These are phyloP conservation scores for Fonsecaea nubica DNA, from an alignment of 2,329 filamentous ascomycete species.

Conservation along the genomic window DNA sequence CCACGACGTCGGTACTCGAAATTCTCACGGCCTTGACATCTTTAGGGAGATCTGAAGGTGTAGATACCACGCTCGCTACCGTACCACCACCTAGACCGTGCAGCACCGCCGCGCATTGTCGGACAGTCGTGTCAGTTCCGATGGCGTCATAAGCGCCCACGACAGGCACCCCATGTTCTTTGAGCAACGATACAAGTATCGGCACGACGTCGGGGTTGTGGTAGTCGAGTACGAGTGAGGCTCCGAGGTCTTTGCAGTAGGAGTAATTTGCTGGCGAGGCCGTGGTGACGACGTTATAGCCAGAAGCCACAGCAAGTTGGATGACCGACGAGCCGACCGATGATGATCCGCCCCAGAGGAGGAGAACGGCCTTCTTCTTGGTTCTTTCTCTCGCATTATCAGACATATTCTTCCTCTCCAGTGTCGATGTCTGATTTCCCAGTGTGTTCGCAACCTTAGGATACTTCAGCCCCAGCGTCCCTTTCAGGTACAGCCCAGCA, in stretches of 20 bases:
- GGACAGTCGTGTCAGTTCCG: slow-evolving; percentile 21
- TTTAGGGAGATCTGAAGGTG: slow-evolving; percentile 10
- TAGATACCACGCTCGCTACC: slow-evolving; percentile 23
- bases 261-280: slow-evolving; percentile 13
- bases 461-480: slow-evolving; percentile 39
- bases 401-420: neutral
- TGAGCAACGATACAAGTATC: slow-evolving; percentile 25
- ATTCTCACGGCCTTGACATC: slow-evolving; percentile 23
- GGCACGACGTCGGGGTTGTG: slow-evolving; percentile 34
- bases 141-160: slow-evolving; percentile 30
- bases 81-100: slow-evolving; percentile 15
- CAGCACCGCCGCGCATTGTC: slow-evolving; percentile 18
- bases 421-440: neutral
- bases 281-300: slow-evolving; percentile 48
- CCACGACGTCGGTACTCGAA: slow-evolving; percentile 54
- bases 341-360: slow-evolving; percentile 55
- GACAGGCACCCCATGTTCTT: slow-evolving; percentile 15
- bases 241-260: slow-evolving; percentile 51
- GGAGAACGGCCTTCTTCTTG: slow-evolving; percentile 9
- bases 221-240: slow-evolving; percentile 54
- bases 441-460: slow-evolving; percentile 24
- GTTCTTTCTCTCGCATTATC: slow-evolving; percentile 21
- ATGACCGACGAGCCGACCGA: slow-evolving; percentile 52
- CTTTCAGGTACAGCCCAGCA: slow-evolving; percentile 43
- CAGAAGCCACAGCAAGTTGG: slow-evolving; percentile 50